Evolutionary conservation across 768 basidiomycete genomes (phyloP).

Genomic region (Amanita pseudoporphyria): DNA sequence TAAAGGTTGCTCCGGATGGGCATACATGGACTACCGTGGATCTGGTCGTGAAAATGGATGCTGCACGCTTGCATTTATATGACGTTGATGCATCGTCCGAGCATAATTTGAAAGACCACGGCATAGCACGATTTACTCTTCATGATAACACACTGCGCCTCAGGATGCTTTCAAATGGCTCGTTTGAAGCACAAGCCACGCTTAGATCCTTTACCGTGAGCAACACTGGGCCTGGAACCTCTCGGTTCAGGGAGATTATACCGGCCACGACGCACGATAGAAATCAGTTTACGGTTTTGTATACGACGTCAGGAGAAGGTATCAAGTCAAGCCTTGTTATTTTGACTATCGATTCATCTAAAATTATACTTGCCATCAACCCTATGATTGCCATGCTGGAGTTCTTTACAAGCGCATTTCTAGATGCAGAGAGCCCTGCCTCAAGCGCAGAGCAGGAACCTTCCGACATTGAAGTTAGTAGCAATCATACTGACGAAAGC

Average conservation of each 20-base stretch:
- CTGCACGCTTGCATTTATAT: slow-evolving; percentile 82
- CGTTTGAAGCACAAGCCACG: slow-evolving; percentile 80
- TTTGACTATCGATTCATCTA: slow-evolving; percentile 85
- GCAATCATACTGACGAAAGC: neutral
- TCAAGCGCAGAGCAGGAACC: slow-evolving; percentile 2
- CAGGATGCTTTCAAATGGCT: slow-evolving; percentile 74
- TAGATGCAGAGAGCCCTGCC: neutral
- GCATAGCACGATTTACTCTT: slow-evolving; percentile 80
- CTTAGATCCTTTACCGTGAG: slow-evolving; percentile 88
- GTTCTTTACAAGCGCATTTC: slow-evolving; percentile 64
- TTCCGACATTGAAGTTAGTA: neutral
- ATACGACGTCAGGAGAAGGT: slow-evolving; percentile 59
- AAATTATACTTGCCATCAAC: slow-evolving; percentile 86
- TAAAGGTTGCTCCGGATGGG: slow-evolving; percentile 24
- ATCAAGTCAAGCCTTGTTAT: slow-evolving; percentile 59
- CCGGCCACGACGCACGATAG: slow-evolving; percentile 81
- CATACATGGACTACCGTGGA: slow-evolving; percentile 55
- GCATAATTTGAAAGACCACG: slow-evolving; percentile 56
- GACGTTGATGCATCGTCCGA: slow-evolving; percentile 52
- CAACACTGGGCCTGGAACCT: slow-evolving; percentile 74
- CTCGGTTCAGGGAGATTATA: slow-evolving; percentile 90
- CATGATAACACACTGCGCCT: slow-evolving; percentile 70
- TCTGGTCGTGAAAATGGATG: slow-evolving; percentile 57
- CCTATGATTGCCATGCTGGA: slow-evolving; percentile 83
- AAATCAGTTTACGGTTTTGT: slow-evolving; percentile 92